Evolutionary conservation across 2,329 filamentous ascomycete species (phyloP), one percentile per base, ranked within the genome.

Genomic region (Fusarium burgessii): DNA sequence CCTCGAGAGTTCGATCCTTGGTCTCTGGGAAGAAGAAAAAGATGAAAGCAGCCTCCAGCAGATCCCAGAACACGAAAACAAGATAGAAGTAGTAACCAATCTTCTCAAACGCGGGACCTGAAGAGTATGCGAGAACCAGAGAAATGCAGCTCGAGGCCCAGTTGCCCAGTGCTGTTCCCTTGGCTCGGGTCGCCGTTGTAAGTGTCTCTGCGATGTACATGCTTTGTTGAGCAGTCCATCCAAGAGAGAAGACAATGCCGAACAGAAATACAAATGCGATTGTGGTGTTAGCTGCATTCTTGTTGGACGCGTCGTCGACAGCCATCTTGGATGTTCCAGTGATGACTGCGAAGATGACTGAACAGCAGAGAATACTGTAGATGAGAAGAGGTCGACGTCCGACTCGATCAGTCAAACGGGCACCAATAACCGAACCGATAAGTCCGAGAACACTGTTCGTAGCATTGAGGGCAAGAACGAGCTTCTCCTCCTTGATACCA

Each of bases 351-450:
- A 87, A 82, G 11, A 84, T 67, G 83, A 85, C n/a, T 80, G 73
- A 71, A 9, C 73, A 75, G 18, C 47, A 58, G 15, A 85, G 76
- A 20, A 84, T 84, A 11, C 82, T 81, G 73, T 81, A 83, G 6
- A 88, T 78, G 15, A 87, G 78, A 9, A 87, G 77, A 0, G 85
- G 85, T 7, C 88, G 84, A 35, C 88, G 86, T 17, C 88, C 86
- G 11, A 89, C 71, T 7, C 81, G 42, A 6, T 75, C 73, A 4
- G 63, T 73, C 7, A 74, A n/a, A n/a, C 82, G 80, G 5, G 87
- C 86, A 18, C 88, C 88, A 3, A 84, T 58, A 7, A 79, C 68
- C 0, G 77, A 76, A 15, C 76, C 76, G 7, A 78, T 69, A 13
- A 89, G 80, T 10, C 14, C 84, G 40, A 62, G 84, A 79, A 74